These are phyloP conservation scores for Monotropa hypopitys DNA, from an alignment of 179 eudicot species.

Conservation along the genomic window DNA sequence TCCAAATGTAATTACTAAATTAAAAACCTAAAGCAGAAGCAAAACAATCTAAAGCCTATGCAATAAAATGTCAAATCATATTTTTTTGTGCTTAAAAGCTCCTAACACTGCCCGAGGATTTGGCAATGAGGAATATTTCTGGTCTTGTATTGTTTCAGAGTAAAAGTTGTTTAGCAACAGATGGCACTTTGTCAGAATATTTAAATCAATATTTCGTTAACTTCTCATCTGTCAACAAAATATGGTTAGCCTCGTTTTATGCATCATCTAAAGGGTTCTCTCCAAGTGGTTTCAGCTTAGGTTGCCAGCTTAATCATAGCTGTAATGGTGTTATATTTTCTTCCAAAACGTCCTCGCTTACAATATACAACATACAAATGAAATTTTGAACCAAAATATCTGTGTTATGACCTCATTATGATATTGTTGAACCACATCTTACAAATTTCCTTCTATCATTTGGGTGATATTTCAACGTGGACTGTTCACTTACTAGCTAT, in stretches of 20 bases:
- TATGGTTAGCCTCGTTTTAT: background rate
- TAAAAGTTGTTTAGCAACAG: background rate
- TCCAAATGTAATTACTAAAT: slow-evolving; percentile 7
- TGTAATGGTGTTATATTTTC: background rate
- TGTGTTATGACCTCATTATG: background rate
- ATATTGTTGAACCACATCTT: background rate
- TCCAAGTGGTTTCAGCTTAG: background rate
- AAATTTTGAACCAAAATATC: background rate
- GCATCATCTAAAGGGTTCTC: background rate
- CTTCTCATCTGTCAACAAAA: no score
- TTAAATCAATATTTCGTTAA: background rate
- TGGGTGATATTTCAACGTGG: no score
- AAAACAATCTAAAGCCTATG: background rate
- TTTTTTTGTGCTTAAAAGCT: background rate
- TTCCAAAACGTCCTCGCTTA: background rate
- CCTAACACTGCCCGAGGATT: background rate
- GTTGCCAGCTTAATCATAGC: background rate
- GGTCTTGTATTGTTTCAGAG: background rate
- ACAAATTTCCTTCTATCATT: background rate
- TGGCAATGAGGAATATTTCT: background rate
- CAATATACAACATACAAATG: background rate
- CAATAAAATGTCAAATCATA: background rate
- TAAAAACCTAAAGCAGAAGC: background rate
- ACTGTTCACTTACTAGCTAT: no score
- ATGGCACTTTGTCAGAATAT: background rate